phyloP scores from a whole-genome alignment of 371 early-diverging fungal species.

The Aphelidium insulamus region DNA sequence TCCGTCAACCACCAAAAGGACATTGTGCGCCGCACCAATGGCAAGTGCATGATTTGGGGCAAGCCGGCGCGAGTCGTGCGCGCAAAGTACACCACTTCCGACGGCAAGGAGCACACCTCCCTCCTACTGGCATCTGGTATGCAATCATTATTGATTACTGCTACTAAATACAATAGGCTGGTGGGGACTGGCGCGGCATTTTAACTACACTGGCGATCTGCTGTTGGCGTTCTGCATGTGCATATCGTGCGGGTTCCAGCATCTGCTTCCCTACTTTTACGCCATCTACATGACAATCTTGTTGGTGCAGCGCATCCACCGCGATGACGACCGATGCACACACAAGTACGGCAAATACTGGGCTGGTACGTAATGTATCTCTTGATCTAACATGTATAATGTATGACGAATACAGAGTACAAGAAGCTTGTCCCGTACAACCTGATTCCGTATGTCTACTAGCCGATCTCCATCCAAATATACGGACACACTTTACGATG shows the following conservation, averaged over 20 bases:
- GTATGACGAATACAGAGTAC: no score
- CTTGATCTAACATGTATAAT: no score
- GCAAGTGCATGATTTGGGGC: slow-evolving; percentile 52
- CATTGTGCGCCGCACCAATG: slow-evolving; percentile 33
- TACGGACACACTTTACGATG: no score
- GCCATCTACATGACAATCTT: slow-evolving; percentile 44
- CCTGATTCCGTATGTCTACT: slow-evolving; percentile 19
- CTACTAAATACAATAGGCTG: slow-evolving; percentile 9
- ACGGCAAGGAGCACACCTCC: slow-evolving; percentile 38
- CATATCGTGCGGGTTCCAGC: slow-evolving; percentile 30
- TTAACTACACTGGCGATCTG: slow-evolving; percentile 58
- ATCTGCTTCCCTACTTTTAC: slow-evolving; percentile 44
- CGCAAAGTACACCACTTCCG: slow-evolving; percentile 37
- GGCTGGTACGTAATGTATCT: no score
- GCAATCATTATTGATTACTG: neutral
- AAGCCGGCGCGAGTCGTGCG: slow-evolving; percentile 40
- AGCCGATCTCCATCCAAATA: no score
- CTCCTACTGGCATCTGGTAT: slow-evolving; percentile 39
- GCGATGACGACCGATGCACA: slow-evolving; percentile 35
- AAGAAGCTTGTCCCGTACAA: slow-evolving; percentile 31
- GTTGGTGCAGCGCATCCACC: slow-evolving; percentile 29
- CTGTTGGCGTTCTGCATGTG: slow-evolving; percentile 39
- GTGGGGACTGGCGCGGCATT: slow-evolving; percentile 51
- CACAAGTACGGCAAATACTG: slow-evolving; percentile 57
- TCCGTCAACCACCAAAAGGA: slow-evolving; percentile 61